These are phyloP conservation scores for Lenzites betulinus DNA, from an alignment of 768 basidiomycete species.

Conservation along the genomic window DNA sequence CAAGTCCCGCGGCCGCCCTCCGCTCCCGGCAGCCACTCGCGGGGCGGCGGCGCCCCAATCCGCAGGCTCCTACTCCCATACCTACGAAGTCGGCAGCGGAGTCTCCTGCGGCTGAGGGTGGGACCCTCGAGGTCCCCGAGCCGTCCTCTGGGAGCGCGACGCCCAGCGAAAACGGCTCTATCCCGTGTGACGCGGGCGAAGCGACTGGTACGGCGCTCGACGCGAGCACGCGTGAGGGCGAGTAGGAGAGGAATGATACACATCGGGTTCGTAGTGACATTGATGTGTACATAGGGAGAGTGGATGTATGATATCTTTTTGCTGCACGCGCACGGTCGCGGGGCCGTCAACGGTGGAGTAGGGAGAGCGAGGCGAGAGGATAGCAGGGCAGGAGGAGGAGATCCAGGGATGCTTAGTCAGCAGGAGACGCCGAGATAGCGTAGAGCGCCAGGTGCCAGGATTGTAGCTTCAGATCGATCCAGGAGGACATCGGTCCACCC, in stretches of 20 bases:
- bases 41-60: not conserved
- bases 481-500: too few species aligned
- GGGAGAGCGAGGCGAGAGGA: too few species aligned
- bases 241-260: not conserved
- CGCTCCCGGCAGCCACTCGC: not conserved
- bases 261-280: not conserved
- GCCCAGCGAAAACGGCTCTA: too few species aligned
- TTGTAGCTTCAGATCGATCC: too few species aligned
- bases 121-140: conserved; percentile 23
- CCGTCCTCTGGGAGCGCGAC: too few species aligned
- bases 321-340: not conserved
- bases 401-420: too few species aligned
- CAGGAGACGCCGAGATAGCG: too few species aligned
- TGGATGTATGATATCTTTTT: not conserved
- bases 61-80: conserved; percentile 7
- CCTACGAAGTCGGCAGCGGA: conserved; percentile 5
- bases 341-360: too few species aligned
- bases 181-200: too few species aligned
- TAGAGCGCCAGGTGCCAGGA: too few species aligned
- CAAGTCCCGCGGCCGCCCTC: not conserved
- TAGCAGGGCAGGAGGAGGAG: too few species aligned
- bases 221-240: too few species aligned
- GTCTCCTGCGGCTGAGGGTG: conserved; percentile 9
- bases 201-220: not conserved
- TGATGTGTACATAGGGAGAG: not conserved